phyloP scores from a whole-genome alignment of 78 protist genomes.

The Creolimax fragrantissima region DNA sequence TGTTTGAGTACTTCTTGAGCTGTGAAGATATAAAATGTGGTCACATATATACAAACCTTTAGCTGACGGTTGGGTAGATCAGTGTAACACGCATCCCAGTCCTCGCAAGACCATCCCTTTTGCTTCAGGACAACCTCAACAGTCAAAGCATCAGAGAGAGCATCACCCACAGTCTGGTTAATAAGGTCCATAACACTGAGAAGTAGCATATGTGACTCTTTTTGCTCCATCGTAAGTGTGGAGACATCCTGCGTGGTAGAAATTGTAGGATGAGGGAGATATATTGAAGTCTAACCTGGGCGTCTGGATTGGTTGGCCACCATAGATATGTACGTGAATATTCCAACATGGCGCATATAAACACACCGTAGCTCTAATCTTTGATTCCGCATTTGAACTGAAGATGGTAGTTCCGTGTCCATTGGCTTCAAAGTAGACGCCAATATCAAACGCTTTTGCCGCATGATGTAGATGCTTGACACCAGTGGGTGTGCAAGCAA shows the following conservation, averaged over 20 bases:
- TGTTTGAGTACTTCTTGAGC: not conserved
- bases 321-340: no score
- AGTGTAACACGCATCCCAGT: slow-evolving; percentile 46
- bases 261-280: no score
- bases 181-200: not conserved
- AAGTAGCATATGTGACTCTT: not conserved
- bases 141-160: slow-evolving; percentile 50
- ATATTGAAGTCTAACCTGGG: no score
- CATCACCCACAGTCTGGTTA: slow-evolving; percentile 59
- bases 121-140: slow-evolving; percentile 41
- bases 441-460: slow-evolving; percentile 53
- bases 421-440: slow-evolving; percentile 79
- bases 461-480: slow-evolving; percentile 68
- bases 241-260: not conserved
- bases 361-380: not conserved
- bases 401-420: slow-evolving; percentile 72
- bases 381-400: not conserved
- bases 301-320: no score
- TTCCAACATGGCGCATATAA: no score
- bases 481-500: slow-evolving; percentile 52
- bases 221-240: not conserved
- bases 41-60: no score
- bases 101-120: not conserved
- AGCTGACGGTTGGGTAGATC: slow-evolving; percentile 54
- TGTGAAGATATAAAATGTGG: no score